Percentiles rank a stretch among this genome's conserved stretches.
Evolutionary conservation across 805 yeast species (phyloP).

Genomic region (Candida ovalis): DNA sequence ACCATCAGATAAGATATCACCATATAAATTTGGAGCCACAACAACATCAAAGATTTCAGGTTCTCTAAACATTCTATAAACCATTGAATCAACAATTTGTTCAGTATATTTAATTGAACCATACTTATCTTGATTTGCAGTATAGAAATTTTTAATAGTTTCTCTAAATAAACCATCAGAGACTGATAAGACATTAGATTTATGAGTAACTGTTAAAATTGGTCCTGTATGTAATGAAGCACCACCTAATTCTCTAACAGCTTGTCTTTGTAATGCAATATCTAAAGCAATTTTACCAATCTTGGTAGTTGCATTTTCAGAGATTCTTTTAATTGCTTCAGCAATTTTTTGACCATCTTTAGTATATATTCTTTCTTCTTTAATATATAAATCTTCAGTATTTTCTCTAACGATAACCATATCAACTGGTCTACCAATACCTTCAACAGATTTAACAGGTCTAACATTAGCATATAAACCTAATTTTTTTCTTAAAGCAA

Average conservation of each 20-base stretch:
- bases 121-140: conserved; percentile 54
- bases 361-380: conserved; percentile 78
- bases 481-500: conserved; percentile 93
- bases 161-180: conserved; percentile 97
- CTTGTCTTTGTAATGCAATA: conserved; percentile 88
- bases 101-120: conserved; percentile 70
- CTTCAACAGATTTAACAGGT: conserved; percentile 92
- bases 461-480: conserved; percentile 96
- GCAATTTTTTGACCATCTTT: conserved; percentile 87
- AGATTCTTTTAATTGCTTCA: conserved; percentile 95
- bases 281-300: conserved; percentile 91
- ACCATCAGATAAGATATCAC: conserved; percentile 95
- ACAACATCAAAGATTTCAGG: conserved; percentile 97
- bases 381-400: conserved; percentile 95
- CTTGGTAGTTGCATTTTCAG: conserved; percentile 79
- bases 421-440: conserved; percentile 85
- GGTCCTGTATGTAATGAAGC: conserved; percentile 53
- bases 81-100: conserved; percentile 99
- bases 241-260: conserved; percentile 61
- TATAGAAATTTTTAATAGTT: conserved; percentile 60
- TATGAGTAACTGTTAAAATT: conserved; percentile 88
- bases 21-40: conserved; percentile 97
- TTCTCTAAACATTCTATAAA: conserved; percentile 97
- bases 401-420: conserved; percentile 98
- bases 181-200: conserved; percentile 88